Evolutionary conservation across 805 yeast genomes (phyloP).

Genomic region (Candida morakotiae): DNA sequence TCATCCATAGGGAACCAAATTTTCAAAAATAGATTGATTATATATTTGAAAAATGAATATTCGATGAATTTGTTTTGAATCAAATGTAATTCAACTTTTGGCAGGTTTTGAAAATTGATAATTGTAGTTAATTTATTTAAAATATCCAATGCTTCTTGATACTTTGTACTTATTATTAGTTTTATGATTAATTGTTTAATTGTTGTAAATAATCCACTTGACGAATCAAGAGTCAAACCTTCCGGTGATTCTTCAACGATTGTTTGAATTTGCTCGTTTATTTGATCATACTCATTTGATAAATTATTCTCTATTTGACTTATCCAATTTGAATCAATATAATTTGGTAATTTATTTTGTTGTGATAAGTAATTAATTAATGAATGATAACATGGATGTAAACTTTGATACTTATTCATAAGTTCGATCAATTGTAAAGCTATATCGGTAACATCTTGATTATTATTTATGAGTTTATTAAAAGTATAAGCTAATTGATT

Average conservation of each 20-base stretch:
- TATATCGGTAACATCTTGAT: neutral
- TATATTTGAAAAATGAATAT: slow-evolving; percentile 22
- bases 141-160: slow-evolving; percentile 14
- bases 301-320: neutral
- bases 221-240: neutral
- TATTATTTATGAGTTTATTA: slow-evolving; percentile 4
- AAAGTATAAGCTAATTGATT: slow-evolving; percentile 10
- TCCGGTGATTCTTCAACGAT: neutral
- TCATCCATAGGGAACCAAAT: slow-evolving; percentile 10
- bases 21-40: slow-evolving; percentile 16
- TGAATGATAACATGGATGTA: slow-evolving; percentile 16
- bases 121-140: slow-evolving; percentile 14
- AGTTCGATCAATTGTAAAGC: slow-evolving; percentile 10
- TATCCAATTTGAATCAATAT: neutral
- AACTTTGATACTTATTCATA: slow-evolving; percentile 21
- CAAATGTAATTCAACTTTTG: slow-evolving; percentile 17
- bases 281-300: neutral
- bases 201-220: neutral
- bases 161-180: slow-evolving; percentile 16
- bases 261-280: neutral
- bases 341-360: neutral
- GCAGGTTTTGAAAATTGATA: slow-evolving; percentile 22
- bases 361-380: slow-evolving; percentile 8
- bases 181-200: slow-evolving; percentile 8
- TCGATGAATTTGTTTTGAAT: slow-evolving; percentile 24